Base-by-base conservation (phyloP, 2,329 filamentous ascomycete genomes). In the Hymenotorrendiella dingleyae region DNA sequence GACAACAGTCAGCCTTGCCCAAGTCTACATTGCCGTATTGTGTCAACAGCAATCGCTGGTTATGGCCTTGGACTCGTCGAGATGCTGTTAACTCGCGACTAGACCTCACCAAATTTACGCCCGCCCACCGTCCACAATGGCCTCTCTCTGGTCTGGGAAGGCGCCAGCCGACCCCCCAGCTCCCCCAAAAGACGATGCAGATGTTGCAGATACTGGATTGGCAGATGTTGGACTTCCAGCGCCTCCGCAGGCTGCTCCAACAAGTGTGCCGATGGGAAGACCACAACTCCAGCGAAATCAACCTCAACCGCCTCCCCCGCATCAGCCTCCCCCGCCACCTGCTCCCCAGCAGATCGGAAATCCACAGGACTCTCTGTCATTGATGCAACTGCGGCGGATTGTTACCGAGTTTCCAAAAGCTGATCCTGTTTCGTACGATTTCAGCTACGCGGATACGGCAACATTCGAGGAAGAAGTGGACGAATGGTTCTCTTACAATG, bases 401-500 rank as follows among this genome's bases (percentile, higher is more conserved):
- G 82, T 90, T 14, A 77, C 80, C 49, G 85, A 90, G 46, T 80
- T 87, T 53, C 84, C 84, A 12, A 78, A 77, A 50, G 61, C 72
- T 39, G 84, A 89, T 52, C 76, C 83, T 37, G 71, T 75, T 32
- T 79, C 80, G 9, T 98, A 98, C 69, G 89, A 93, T 47, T 98
- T 95, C 62, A 78, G 77, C 50, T 91, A 91, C 66, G 69, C 76
- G 20, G 85, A 91, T 63, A 75, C 76, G 43, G 81, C 82, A 17
- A 70, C 79, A 1, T 83, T 94, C 55, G 80, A 86, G 14, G 87
- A 93, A 50, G 93, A 98, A 69, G 73, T 98, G 36, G 88, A 97
- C 61, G 93, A 98, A 67, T 98, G 93, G 93, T 98, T 98, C 65
- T 81, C 84, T 40, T 96, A 97, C 65, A 84, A 85, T 55, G 82